Evolutionary conservation across 257 asterid genomes (phyloP), one percentile per base, ranked within the genome.

Genomic region (Capsicum chinense): DNA sequence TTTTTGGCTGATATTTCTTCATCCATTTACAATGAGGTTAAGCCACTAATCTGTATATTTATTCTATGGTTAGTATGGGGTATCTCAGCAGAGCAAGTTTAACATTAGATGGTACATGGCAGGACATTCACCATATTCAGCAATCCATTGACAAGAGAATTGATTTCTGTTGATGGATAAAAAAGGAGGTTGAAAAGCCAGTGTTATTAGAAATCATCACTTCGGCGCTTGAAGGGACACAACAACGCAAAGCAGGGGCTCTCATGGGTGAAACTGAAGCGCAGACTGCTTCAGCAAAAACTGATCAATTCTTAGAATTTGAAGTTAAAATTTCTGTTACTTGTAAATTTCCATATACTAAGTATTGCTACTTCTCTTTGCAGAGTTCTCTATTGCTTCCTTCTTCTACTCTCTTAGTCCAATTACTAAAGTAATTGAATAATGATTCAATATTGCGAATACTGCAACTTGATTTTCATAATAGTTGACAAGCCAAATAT

Each of bases 331-430:
- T 17, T 9, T 71, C 33, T 0, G 47, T 52, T n/a, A n/a, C 60
- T 50, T 21, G 80, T 12, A 11, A 15, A 12, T 21, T 19, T 74
- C 12, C 44, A 74, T 50, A 50, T 19, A 13, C 21, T 12, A 6
- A 50, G 10, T 74, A 56, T 74, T 74, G 44, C 80, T 74, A 74
- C 80, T 13, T 19, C 81, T 66, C n/a, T 66, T 48, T 73, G 80
- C 39, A 71, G 42, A 71, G 58, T 48, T 73, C 59, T 52, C 44
- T 50, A 19, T 76, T 50, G 81, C 62, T 76, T 76, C n/a, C 52
- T 76, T 76, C 60, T 50, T 76, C 81, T 76, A 52, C 13, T 76
- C 62, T 12, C 81, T 52, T 76, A 7, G 26, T 76, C 52, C 81
- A 50, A 26, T 50, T 50, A 74, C 81, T 50, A 73, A 48, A 21